Base-by-base conservation (phyloP, 2,329 filamentous ascomycete species). In the Apiospora phragmitis region DNA sequence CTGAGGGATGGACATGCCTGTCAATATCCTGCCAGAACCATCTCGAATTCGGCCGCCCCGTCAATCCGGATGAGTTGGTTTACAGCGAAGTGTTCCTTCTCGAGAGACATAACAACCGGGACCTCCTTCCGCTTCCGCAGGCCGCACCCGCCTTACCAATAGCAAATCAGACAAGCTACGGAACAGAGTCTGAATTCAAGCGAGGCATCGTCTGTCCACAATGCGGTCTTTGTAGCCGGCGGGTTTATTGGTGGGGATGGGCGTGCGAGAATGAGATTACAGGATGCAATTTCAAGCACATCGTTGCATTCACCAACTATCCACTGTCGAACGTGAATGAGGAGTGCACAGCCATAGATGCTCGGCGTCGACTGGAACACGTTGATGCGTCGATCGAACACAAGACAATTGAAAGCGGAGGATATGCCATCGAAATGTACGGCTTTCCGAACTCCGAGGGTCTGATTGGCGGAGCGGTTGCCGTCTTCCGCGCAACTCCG, bases 121-220 rank as follows among this genome's bases (percentile, higher is more conserved):
- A 82, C 77, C 21, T 78, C 73, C 42, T 81, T 55, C 26, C 74
- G 79, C 12, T 83, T 68, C 79, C 77, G 5, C 76, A 83, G 9
- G 71, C 84, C 0, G 75, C 85, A 0, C 79, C 81, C 0, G 79
- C 84, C 0, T 70, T 84, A 5, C 75, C 79, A 42, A n/a, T 3
- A 35, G 12, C 35, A 1, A 51, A 62, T 16, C 4, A 24, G 6
- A 74, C 80, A 1, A 74, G 79, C 0, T 80, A 81, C 18, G 85
- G 87, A 4, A 85, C 87, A 0, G 85, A 88, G 14, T 80, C 82
- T 3, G 78, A 83, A 11, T 89, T 87, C 70, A 91, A 89, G 75
- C 83, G 84, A 68, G 92, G 92, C 0, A 87, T 94, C 65, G 88
- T 92, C 1, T 95, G 93, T 74, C 89, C 89, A 0, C 71, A 80